Base-by-base conservation (phyloP, 306 rosid species). In the Adenanthera pavonina region DNA sequence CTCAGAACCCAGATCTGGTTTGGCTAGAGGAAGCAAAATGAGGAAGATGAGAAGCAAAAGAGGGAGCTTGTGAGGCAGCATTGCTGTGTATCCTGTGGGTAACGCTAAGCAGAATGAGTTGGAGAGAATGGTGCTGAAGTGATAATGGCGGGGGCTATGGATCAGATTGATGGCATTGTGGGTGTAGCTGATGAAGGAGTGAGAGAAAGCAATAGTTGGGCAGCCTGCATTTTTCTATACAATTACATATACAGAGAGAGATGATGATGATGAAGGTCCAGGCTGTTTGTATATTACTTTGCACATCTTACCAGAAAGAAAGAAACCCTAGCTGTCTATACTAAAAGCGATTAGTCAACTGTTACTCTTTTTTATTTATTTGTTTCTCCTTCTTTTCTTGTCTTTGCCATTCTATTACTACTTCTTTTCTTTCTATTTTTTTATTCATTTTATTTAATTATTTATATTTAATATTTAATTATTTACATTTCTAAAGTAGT, bases 281-380 rank as follows among this genome's bases (percentile, higher is more conserved):
- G 81, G 85, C 84, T 85, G 88, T 81, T 84, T n/a, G 41, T 61
- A 25, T 20, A 20, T n/a, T 19, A 16, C 53, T 48, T 0, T 66
- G 60, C 74, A 52, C 70, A 52, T 59, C 17, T 38, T 56, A 44
- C 76, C 52, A 34, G 70, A 49, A 72, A 52, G 10, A 34, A 30
- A 25, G 53, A 79, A 83, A 78, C 89, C 90, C 90, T 82, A 82
- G 90, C 79, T 89, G 84, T 52, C 2, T 25, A 73, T 81, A 57
- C 73, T 51, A 25, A 72, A 73, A 83, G 69, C 30, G 13, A 46
- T 16, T 40, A 47, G 84, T 80, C 84, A 89, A 84, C 92, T 61
- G 61, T 3, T 71, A 52, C 8, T 78, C 36, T 61, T 49, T 41
- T 10, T 54, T 35, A 2, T 1, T 0, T 19, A 8, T 53, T 33